Evolutionary conservation across 2,329 filamentous ascomycete genomes (phyloP).

Genomic region (Penicillium sp.): DNA sequence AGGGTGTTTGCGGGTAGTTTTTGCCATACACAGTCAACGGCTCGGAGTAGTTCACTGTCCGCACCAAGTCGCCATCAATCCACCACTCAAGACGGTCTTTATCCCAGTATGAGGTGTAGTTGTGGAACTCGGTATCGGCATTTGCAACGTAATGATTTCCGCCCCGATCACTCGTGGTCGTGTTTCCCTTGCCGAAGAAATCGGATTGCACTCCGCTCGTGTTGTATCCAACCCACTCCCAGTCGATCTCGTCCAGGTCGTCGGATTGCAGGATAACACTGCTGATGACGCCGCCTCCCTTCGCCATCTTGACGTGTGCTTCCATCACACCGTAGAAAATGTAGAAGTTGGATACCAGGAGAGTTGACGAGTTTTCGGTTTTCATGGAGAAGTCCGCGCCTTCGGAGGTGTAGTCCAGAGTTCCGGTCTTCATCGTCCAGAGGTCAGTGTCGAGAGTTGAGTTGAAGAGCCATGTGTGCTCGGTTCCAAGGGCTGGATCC

Average conservation of each 20-base stretch:
- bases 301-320: constrained; percentile 71
- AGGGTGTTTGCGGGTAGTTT: constrained; percentile 69
- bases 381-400: constrained; percentile 71
- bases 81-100: constrained; percentile 63
- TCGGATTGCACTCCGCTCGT: constrained; percentile 65
- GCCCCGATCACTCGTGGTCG: constrained; percentile 72
- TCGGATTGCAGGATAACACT: constrained; percentile 80
- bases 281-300: constrained; percentile 73
- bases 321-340: constrained; percentile 82
- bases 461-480: constrained; percentile 65
- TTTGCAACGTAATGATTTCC: constrained; percentile 66
- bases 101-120: constrained; percentile 63
- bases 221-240: constrained; percentile 47
- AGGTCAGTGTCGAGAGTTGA: constrained; percentile 54
- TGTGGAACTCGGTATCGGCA: constrained; percentile 53
- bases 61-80: constrained; percentile 60
- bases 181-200: constrained; percentile 91
- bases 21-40: constrained; percentile 51
- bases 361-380: constrained; percentile 71
- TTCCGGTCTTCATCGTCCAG: constrained; percentile 68
- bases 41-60: constrained; percentile 60
- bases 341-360: constrained; percentile 74
- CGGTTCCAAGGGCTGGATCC: constrained; percentile 65
- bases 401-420: constrained; percentile 58
- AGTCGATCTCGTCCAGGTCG: constrained; percentile 82